Evolutionary conservation across 176 grass and related monocot species (phyloP), one percentile per base, ranked within the genome.

Genomic region (Paspalum vaginatum): DNA sequence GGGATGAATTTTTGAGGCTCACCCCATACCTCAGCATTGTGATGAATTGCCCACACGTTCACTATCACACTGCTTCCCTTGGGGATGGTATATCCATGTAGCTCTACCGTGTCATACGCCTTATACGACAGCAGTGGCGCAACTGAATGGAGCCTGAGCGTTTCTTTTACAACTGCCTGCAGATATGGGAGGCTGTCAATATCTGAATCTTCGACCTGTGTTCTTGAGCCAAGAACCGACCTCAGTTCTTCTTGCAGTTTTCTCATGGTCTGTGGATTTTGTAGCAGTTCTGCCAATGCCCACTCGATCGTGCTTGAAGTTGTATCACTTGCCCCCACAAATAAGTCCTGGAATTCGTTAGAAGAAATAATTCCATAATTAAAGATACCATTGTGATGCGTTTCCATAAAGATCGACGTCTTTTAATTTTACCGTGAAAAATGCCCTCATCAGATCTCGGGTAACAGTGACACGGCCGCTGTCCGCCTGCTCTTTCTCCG

Each of bases 341-440:
- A 75, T 24, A 88, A 11, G 5, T 88, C 86, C 86, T 88, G 44
- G 16, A 65, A 69, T 67, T 72, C 0, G 4, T 42, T 8, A 9
- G 2, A 75, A 8, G 20, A 4, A 2, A 21, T 9, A 42, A 11
- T 18, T n/a, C n/a, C n/a, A n/a, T n/a, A n/a, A n/a, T n/a, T n/a
- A n/a, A n/a, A n/a, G n/a, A n/a, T n/a, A n/a, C n/a, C n/a, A n/a
- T n/a, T n/a, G n/a, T n/a, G n/a, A n/a, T n/a, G n/a, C n/a, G n/a
- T n/a, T n/a, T n/a, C n/a, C n/a, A n/a, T n/a, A n/a, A n/a, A n/a
- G n/a, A n/a, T n/a, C n/a, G n/a, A n/a, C n/a, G n/a, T n/a, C n/a
- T n/a, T n/a, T n/a, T n/a, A n/a, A n/a, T n/a, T n/a, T n/a, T n/a
- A 94, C 88, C 38, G 27, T 53, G 58, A 79, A 32, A 9, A 94